Evolutionary conservation across 2,329 filamentous ascomycete species (phyloP).

Genomic region (Helminthosporium solani): DNA sequence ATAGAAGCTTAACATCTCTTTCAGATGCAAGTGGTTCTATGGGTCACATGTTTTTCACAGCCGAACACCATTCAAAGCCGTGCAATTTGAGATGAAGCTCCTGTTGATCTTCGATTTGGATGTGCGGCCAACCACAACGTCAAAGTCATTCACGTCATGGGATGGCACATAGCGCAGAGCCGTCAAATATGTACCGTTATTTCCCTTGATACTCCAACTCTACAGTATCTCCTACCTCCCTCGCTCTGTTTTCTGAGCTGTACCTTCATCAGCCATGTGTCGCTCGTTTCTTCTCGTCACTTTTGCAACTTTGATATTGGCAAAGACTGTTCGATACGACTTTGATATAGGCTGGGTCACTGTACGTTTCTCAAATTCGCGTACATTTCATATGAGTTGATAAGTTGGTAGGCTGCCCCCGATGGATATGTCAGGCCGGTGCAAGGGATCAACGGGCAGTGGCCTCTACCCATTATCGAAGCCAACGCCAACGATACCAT

Average conservation of each 20-base stretch:
- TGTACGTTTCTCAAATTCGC: slow-evolving; percentile 40
- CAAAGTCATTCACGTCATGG: background rate
- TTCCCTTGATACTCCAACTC: background rate
- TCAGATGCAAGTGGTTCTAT: no score
- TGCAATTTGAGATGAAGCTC: background rate
- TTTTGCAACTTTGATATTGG: slow-evolving; percentile 15
- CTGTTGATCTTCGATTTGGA: background rate
- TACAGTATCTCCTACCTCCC: background rate
- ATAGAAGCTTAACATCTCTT: background rate
- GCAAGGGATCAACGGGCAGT: slow-evolving; percentile 71
- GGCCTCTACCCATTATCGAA: slow-evolving; percentile 70
- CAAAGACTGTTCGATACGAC: slow-evolving; percentile 48
- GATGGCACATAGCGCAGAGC: background rate
- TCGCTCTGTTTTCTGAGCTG: background rate
- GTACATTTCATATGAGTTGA: background rate
- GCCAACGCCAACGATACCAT: slow-evolving; percentile 71
- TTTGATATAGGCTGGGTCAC: slow-evolving; percentile 56
- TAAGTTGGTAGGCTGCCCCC: slow-evolving; percentile 6
- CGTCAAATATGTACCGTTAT: background rate
- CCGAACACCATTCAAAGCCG: background rate
- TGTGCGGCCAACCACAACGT: background rate
- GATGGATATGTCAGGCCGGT: slow-evolving; percentile 38
- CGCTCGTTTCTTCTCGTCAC: slow-evolving; percentile 5
- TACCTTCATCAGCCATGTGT: slow-evolving; percentile 2
- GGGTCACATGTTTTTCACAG: background rate